Conservation (phyloP, 805 yeast species). For the Candida silvicultrix region DNA sequence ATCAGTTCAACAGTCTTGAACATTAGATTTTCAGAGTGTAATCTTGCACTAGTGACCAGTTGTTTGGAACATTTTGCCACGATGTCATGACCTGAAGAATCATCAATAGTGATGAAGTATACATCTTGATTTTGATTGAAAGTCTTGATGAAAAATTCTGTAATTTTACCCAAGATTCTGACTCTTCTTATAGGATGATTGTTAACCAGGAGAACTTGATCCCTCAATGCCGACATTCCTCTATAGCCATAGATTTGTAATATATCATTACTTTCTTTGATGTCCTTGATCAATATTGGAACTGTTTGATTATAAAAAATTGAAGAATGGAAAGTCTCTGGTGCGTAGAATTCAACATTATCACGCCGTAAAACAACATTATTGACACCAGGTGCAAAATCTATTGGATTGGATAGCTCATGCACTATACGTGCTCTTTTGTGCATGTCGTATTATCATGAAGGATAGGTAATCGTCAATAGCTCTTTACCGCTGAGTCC, state of each 20-base stretch:
- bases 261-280: slow-evolving; percentile 15
- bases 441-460: not conserved
- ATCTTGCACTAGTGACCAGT: slow-evolving; percentile 16
- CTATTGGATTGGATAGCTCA: not conserved
- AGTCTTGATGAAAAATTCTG: slow-evolving; percentile 22
- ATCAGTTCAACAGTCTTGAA: slow-evolving; percentile 22
- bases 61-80: slow-evolving; percentile 21
- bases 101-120: slow-evolving; percentile 25
- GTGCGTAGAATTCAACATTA: slow-evolving; percentile 26
- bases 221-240: slow-evolving; percentile 12
- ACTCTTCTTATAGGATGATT: slow-evolving; percentile 39
- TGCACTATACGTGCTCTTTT: slow-evolving; percentile 1
- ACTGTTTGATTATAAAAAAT: slow-evolving; percentile 21
- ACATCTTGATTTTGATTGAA: slow-evolving; percentile 4
- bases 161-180: slow-evolving; percentile 29
- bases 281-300: slow-evolving; percentile 28
- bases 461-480: too few species aligned
- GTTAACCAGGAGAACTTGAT: slow-evolving; percentile 24
- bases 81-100: slow-evolving; percentile 23
- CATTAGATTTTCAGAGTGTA: not conserved
- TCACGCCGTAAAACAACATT: slow-evolving; percentile 21
- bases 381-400: slow-evolving; percentile 21
- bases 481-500: too few species aligned
- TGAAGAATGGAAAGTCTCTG: slow-evolving; percentile 28
- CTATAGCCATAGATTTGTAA: slow-evolving; percentile 21